A percentile compares a stretch with the other conserved stretches of the same genome.
Evolutionary conservation across 2,329 filamentous ascomycete genomes (phyloP).

Genomic region (Nothopassalora personata): DNA sequence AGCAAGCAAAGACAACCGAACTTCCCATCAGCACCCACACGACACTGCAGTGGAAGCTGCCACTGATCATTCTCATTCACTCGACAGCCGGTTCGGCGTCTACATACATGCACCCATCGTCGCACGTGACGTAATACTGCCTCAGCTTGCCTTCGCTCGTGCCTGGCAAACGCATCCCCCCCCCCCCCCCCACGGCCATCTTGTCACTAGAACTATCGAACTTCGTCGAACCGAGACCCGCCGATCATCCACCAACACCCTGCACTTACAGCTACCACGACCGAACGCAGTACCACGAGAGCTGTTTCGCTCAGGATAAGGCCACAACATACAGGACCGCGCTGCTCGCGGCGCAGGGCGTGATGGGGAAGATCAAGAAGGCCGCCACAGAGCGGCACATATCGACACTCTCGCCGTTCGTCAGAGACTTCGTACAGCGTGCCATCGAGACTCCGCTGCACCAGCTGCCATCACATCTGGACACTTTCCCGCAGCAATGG

Average conservation of each 20-base stretch:
- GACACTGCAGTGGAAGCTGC: background rate
- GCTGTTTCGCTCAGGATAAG: background rate
- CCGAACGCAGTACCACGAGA: background rate
- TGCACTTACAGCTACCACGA: background rate
- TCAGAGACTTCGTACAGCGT: constrained; percentile 71
- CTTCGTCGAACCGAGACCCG: background rate
- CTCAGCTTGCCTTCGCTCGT: background rate
- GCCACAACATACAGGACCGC: constrained; percentile 12
- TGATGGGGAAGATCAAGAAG: constrained; percentile 53
- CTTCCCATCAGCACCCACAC: background rate
- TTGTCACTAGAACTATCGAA: background rate
- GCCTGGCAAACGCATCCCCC: background rate
- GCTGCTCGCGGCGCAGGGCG: constrained; percentile 24
- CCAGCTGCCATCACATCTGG: constrained; percentile 70
- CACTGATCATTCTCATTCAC: background rate
- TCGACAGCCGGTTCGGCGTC: background rate
- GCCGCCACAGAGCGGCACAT: constrained; percentile 50
- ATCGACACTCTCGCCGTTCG: constrained; percentile 69
- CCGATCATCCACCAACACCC: background rate
- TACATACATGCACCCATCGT: background rate
- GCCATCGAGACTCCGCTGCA: constrained; percentile 66
- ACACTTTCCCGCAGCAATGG: constrained; percentile 81
- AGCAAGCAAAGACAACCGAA: background rate
- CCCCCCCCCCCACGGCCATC: background rate
- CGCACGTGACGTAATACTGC: background rate